Conservation (phyloP, 1,139 yeast species). For the Taphrina communis region DNA sequence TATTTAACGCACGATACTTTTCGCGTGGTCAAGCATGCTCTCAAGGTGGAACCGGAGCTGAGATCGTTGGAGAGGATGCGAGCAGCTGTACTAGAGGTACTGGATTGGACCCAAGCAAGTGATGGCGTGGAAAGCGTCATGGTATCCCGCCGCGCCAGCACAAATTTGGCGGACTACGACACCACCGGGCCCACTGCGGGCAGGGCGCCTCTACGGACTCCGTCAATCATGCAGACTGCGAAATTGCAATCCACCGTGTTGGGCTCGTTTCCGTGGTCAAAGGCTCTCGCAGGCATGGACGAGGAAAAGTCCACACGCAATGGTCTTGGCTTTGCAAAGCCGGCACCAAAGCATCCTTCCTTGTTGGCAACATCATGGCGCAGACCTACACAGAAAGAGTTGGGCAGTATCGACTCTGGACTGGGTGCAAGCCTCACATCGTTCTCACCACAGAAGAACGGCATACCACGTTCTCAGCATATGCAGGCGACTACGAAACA, state of each 20-base stretch:
- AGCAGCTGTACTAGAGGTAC: conserved; percentile 64
- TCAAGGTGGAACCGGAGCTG: conserved; percentile 86
- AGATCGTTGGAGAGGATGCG: conserved; percentile 69
- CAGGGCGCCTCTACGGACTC: conserved; percentile 56
- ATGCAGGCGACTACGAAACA: conserved; percentile 20
- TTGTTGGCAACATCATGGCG: conserved; percentile 32
- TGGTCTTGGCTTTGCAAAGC: conserved; percentile 36
- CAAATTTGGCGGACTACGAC: conserved; percentile 38
- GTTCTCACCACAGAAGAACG: conserved; percentile 14
- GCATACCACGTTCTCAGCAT: background rate
- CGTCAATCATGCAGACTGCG: conserved; percentile 48
- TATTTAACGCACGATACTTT: conserved; percentile 86
- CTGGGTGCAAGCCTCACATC: conserved; percentile 33
- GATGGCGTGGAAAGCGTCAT: conserved; percentile 53
- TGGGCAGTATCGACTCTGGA: conserved; percentile 28
- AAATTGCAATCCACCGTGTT: conserved; percentile 11
- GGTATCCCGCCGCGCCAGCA: conserved; percentile 37
- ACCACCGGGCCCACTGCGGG: conserved; percentile 45
- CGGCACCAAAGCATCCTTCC: conserved; percentile 31
- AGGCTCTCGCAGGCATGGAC: conserved; percentile 36
- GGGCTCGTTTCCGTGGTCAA: conserved; percentile 41
- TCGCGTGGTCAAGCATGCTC: conserved; percentile 74
- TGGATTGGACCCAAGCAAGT: conserved; percentile 82
- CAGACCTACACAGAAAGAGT: conserved; percentile 17
- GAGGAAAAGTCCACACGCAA: conserved; percentile 23